Evolutionary conservation across 2,329 filamentous ascomycete species (phyloP), one percentile per base, ranked within the genome.

Genomic region (Albifimbria verrucaria): DNA sequence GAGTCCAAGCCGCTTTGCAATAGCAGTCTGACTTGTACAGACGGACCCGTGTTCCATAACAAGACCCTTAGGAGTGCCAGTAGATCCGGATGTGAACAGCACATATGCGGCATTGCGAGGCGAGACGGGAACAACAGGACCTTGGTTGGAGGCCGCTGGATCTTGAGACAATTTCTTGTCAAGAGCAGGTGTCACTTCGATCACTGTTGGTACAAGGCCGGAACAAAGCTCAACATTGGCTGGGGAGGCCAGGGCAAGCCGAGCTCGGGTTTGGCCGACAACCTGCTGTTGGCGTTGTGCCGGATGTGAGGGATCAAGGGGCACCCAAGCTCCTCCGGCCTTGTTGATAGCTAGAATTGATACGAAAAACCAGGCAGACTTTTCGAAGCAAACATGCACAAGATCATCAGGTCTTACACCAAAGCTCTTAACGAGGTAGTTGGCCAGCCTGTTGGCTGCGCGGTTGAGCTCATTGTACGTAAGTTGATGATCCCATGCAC

Each of bases 61-160:
- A 7, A 59, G 39, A 4, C 59, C 57, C 36, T 62, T 62, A n/a
- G 60, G 59, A 2, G 24, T 48, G 1, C 59, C 58, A 0, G 59
- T 62, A 15, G 47, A 54, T 1, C 58, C 57, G 17, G 57, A 59
- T 18, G 58, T 62, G 45, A 59, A 61, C 20, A 60, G 42, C 2
- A 57, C 41, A 44, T 53, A 59, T 3, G 52, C 48, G 9, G 50
- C 49, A 18, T 10, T 1, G 60, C 63, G 4, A 56, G 62, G 0
- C 61, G 60, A 0, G 60, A 61, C 0, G 61, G 63, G 41, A 61
- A 63, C 2, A 60, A 56, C 17, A 57, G 48, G 18, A 59, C 6
- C 55, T 61, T 41, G n/a, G 1, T 32, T 46, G 3, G 58, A 41
- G 1, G 45, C 26, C 2, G 39, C 21, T 53, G 24, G 7, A 55